Base-by-base conservation (phyloP, 768 basidiomycete genomes). In the Xerocomus brunneocitrinus region DNA sequence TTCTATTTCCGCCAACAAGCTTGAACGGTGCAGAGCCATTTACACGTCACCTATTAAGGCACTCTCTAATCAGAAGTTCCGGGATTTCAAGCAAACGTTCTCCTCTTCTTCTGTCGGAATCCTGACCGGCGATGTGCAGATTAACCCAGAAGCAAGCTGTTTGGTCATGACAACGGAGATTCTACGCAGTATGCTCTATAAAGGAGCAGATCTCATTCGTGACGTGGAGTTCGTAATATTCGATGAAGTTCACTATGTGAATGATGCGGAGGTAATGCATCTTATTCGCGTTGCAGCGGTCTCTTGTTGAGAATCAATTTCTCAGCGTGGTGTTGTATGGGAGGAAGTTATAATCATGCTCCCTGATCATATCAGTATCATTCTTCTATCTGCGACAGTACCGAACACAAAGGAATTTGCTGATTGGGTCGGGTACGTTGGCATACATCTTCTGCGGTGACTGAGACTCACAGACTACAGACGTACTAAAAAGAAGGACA, bases 301-400 rank as follows among this genome's bases (percentile, higher is more conserved):
- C 16, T 48, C 27, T 41, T 45, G 5, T 45, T 68, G 40, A 67
- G 57, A 35, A 49, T n/a, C 53, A 54, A 50, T 47, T 47, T 36
- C 41, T 39, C 65, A 98, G 95, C 81, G 97, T 66, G 97, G 97
- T 38, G 97, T 99, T 16, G 97, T 99, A 12, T 99, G 97, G 97
- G 95, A 99, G 72, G 95, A 99, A 73, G 95, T 99, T 27, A 99
- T 99, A 60, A 99, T 99, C 68, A 98, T 99, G 94, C 77, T 99
- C 12, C 97, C 97, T 0, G 97, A 98, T 59, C 95, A 99, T 71
- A 89, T 98, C 67, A 95, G 89, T 69, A 98, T 99, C 64, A 98
- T 99, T 51, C 76, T 99, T 40, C 76, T 99, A 14, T 98, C 95
- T 3, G 97, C 97, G 8, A 99, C 97, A 2, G 95, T 99, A 0